Evolutionary conservation across 1,284 basidiomycete species (phyloP).

Genomic region (Ceratobasidium sp.): DNA sequence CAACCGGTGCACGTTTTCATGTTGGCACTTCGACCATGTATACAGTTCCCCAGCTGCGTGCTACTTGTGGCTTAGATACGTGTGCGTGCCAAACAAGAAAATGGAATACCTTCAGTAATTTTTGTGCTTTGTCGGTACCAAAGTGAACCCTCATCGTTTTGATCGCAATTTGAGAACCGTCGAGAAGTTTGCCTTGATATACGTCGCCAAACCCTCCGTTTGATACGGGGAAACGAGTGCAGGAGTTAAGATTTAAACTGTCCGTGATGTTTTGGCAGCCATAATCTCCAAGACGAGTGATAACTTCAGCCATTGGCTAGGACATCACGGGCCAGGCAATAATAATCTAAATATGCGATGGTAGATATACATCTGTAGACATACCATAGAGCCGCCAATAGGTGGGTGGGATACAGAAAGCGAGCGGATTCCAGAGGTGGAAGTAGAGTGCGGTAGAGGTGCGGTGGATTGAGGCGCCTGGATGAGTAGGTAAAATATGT

Average conservation of each 20-base stretch:
- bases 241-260: not conserved
- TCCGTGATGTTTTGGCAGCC: not conserved
- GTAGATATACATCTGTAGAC: too few relatives aligned
- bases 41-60: constrained; percentile 17
- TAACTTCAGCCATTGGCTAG: not conserved
- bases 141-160: not conserved
- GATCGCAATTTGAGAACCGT: not conserved
- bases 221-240: not conserved
- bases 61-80: not conserved
- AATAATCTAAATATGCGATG: too few relatives aligned
- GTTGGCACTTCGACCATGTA: not conserved
- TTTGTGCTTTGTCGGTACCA: too few relatives aligned
- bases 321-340: too few relatives aligned
- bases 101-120: too few relatives aligned
- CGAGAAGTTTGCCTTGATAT: not conserved
- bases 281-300: not conserved
- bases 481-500: too few relatives aligned
- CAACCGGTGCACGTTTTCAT: constrained; percentile 9
- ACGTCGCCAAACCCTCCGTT: constrained; percentile 10
- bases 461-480: too few relatives aligned
- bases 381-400: too few relatives aligned
- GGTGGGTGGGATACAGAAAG: too few relatives aligned
- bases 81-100: not conserved
- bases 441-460: too few relatives aligned
- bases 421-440: too few relatives aligned